Base-by-base conservation (phyloP, 192 early-diverging fungal genomes). In the Podila epigama region DNA sequence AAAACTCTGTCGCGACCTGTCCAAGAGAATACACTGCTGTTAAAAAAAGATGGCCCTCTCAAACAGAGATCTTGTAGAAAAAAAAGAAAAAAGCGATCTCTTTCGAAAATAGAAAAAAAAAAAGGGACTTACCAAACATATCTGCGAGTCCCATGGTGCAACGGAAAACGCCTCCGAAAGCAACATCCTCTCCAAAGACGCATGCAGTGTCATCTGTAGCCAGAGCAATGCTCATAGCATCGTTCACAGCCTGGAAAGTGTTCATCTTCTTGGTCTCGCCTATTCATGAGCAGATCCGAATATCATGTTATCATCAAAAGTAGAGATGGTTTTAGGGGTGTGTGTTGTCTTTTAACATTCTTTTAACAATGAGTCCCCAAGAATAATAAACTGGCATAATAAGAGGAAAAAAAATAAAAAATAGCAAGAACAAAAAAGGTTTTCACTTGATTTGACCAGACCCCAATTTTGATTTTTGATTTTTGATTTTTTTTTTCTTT, bases 101-200 rank as follows among this genome's bases (percentile, higher is more conserved):
- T n/a, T n/a, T n/a, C n/a, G n/a, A n/a, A n/a, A n/a, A n/a, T n/a
- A n/a, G n/a, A n/a, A n/a, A n/a, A n/a, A n/a, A n/a, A n/a, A n/a
- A n/a, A n/a, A n/a, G n/a, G n/a, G n/a, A n/a, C 69, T 13, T 79
- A 83, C 96, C 97, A 81, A 93, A 97, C 79, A 93, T 94, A 58
- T 96, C 92, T 1, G 91, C 88, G 31, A 99, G 81, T 7, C 95
- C 95, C 60, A 95, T 89, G 9, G 97, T 95, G 80, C 93, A 95
- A 52, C 97, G 86, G 81, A 99, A 99, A 11, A 99, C 97, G 10
- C 97, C 97, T 59, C 97, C 97, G 81, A 99, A 99, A 6, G 92
- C 90, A 3, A 99, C 95, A 84, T 99, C 97, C 75, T 99, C 96
- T 48, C 97, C 97, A 87, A 98, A 98, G 12, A 98, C 87, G 85